Conservation (phyloP, 1,284 basidiomycete genomes). For the Garcileccinum viscosum region DNA sequence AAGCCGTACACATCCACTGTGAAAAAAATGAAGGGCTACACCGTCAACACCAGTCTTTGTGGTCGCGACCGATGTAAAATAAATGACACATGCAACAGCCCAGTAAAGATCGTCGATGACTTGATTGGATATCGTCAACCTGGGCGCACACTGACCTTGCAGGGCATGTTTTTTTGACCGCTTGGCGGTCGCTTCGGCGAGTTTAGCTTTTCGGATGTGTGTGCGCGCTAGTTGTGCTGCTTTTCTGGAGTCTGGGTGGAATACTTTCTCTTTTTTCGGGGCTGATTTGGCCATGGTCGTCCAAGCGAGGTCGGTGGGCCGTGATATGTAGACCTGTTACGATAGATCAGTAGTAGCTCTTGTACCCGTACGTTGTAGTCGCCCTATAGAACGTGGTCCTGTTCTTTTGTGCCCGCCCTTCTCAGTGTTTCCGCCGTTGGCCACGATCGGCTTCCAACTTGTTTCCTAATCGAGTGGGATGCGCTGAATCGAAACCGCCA, state of each 20-base stretch:
- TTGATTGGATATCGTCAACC: background rate
- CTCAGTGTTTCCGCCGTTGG: no score
- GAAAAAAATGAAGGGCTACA: background rate
- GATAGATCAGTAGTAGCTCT: no score
- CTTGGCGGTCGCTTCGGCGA: constrained; percentile 62
- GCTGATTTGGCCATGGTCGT: background rate
- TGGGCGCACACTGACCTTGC: constrained; percentile 49
- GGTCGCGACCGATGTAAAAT: background rate
- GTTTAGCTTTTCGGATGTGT: constrained; percentile 74
- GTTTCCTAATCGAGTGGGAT: no score
- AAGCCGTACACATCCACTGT: constrained; percentile 79
- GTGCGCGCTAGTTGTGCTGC: constrained; percentile 80
- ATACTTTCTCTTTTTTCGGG: constrained; percentile 75
- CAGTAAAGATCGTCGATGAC: background rate
- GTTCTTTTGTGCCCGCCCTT: no score
- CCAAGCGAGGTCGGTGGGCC: background rate
- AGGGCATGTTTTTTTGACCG: constrained; percentile 60
- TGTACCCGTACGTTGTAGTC: no score
- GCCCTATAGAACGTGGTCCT: no score
- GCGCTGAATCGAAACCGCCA: no score
- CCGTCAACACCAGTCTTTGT: constrained; percentile 5
- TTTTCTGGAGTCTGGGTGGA: constrained; percentile 82
- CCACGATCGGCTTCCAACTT: no score
- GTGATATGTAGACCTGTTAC: no score
- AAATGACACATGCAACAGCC: background rate